phyloP scores from a whole-genome alignment of 768 basidiomycete genomes.

The Goffeauzyma gilvescens region DNA sequence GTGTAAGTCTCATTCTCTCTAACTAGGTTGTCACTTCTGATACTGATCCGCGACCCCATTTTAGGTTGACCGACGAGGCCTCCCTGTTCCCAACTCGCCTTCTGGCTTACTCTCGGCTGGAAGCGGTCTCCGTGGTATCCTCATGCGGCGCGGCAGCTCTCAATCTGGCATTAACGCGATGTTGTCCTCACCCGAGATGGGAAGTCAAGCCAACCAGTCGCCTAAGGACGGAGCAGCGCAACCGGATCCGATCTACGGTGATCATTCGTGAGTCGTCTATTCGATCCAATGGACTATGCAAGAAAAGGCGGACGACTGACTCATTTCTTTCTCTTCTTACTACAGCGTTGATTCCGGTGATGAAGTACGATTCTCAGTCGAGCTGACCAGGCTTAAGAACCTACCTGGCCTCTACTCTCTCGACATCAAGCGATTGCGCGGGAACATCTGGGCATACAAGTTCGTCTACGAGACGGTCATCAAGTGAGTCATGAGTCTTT shows the following conservation, averaged over 20 bases:
- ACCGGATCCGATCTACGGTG: constrained; percentile 49
- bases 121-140: constrained; percentile 66
- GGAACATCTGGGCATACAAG: constrained; percentile 62
- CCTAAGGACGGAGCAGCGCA: constrained; percentile 5
- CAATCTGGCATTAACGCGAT: constrained; percentile 36
- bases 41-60: no score
- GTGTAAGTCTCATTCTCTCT: constrained; percentile 40
- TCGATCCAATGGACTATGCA: no score
- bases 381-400: constrained; percentile 74
- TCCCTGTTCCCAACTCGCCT: constrained; percentile 62
- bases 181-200: constrained; percentile 34
- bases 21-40: constrained; percentile 10
- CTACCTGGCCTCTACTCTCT: constrained; percentile 78
- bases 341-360: constrained; percentile 65
- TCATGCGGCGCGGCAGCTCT: constrained; percentile 78
- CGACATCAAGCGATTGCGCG: constrained; percentile 80
- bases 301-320: no score
- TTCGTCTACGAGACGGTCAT: constrained; percentile 32
- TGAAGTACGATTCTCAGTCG: constrained; percentile 90
- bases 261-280: constrained; percentile 30
- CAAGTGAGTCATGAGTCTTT: constrained; percentile 21
- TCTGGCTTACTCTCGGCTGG: constrained; percentile 44
- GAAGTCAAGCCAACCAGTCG: no score
- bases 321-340: constrained; percentile 1
- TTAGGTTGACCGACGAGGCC: constrained; percentile 76